Evolutionary conservation across 352 stramenopile species (phyloP).

Genomic region (Phytophthora capsici): DNA sequence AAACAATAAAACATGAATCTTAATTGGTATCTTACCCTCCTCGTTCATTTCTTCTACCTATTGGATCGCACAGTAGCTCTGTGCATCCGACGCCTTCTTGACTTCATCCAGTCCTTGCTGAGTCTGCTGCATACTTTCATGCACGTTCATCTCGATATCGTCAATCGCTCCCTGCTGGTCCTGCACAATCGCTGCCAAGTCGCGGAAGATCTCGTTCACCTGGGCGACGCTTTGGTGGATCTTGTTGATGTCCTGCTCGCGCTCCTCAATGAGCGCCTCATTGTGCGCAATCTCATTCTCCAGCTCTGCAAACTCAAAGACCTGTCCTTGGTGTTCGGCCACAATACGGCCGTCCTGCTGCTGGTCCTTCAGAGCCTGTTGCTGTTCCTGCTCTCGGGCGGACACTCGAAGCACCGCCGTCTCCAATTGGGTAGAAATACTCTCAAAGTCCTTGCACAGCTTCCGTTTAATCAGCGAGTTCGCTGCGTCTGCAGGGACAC

Average conservation of each 20-base stretch:
- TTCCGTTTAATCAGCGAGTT: conserved; percentile 83
- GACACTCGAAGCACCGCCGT: conserved; percentile 69
- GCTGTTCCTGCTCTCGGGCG: conserved; percentile 64
- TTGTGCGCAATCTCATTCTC: conserved; percentile 90
- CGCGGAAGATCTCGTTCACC: conserved; percentile 91
- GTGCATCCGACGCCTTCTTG: conserved; percentile 85
- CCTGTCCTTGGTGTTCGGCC: conserved; percentile 72
- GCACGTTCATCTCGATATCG: conserved; percentile 85
- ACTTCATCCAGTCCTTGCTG: conserved; percentile 85
- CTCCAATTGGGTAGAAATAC: conserved; percentile 79
- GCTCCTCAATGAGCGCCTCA: conserved; percentile 90
- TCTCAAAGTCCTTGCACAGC: conserved; percentile 83
- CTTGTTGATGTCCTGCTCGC: conserved; percentile 85
- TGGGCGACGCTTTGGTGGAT: conserved; percentile 92
- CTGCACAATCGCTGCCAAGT: conserved; percentile 85
- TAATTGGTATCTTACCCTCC: conserved; percentile 28
- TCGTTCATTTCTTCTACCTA: conserved; percentile 29
- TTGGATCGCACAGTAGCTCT: conserved; percentile 73
- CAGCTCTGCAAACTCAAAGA: conserved; percentile 82
- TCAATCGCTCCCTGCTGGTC: conserved; percentile 88
- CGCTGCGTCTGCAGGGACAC: conserved; percentile 63
- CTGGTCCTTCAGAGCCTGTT: conserved; percentile 51
- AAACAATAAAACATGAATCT: conserved; percentile 24
- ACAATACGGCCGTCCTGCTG: conserved; percentile 61
- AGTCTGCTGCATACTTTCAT: conserved; percentile 85